phyloP scores from a whole-genome alignment of 2,329 filamentous ascomycete genomes.

The Orbilia quercus region DNA sequence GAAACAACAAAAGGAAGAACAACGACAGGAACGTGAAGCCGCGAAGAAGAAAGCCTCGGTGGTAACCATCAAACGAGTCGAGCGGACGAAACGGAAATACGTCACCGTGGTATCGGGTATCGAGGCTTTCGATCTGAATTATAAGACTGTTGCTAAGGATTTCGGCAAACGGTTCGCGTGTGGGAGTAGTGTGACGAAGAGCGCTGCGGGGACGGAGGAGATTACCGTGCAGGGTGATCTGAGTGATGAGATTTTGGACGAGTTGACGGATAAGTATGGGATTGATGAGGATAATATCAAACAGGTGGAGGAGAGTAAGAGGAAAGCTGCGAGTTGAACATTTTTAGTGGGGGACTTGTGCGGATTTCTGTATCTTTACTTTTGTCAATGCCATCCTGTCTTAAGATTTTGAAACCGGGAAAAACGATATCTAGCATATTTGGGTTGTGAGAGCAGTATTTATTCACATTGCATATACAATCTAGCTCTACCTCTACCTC shows the following conservation, averaged over 20 bases:
- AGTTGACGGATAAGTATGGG: conserved; percentile 86
- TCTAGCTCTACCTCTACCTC: too few species aligned
- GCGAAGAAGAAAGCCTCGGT: conserved; percentile 85
- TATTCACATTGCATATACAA: too few species aligned
- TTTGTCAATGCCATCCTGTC: neutral
- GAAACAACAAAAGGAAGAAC: conserved; percentile 95
- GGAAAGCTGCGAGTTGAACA: conserved; percentile 71
- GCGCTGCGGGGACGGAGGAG: conserved; percentile 81
- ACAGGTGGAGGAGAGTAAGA: conserved; percentile 93
- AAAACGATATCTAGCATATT: too few species aligned
- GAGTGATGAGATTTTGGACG: conserved; percentile 92
- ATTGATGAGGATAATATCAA: conserved; percentile 97
- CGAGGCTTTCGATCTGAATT: conserved; percentile 87
- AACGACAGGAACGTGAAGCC: conserved; percentile 89
- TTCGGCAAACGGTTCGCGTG: conserved; percentile 99
- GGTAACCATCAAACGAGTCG: conserved; percentile 93
- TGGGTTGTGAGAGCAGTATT: too few species aligned
- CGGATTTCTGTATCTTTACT: neutral
- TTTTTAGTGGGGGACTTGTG: too few species aligned
- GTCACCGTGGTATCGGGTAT: conserved; percentile 92
- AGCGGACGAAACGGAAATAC: conserved; percentile 97
- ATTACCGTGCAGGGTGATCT: conserved; percentile 98
- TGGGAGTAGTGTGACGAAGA: conserved; percentile 89
- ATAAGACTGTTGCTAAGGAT: conserved; percentile 97
- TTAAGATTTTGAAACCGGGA: neutral